Conservation (phyloP, 2,329 filamentous ascomycete genomes). For the Dothideomycetidae sp. region DNA sequence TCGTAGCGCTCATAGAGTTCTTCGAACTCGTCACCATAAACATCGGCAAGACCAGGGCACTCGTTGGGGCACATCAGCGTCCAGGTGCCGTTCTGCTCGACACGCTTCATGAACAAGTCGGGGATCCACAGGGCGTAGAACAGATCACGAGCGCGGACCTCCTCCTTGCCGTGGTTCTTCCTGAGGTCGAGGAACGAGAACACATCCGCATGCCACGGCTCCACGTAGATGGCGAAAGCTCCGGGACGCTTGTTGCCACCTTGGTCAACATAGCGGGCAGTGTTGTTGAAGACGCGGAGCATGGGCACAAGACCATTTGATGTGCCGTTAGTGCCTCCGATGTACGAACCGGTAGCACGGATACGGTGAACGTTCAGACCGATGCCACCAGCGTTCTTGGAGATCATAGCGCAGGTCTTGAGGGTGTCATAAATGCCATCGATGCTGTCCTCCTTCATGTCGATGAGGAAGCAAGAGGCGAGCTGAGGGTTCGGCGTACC, state of each 20-base stretch:
- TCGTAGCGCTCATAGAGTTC: slow-evolving; percentile 86
- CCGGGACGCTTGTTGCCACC: slow-evolving; percentile 98
- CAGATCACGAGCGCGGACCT: slow-evolving; percentile 88
- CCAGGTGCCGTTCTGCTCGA: slow-evolving; percentile 93
- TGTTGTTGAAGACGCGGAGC: slow-evolving; percentile 99
- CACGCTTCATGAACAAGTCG: slow-evolving; percentile 99
- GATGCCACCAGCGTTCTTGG: slow-evolving; percentile 97
- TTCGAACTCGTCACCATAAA: slow-evolving; percentile 96
- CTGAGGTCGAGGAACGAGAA: slow-evolving; percentile 95
- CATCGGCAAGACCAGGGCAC: slow-evolving; percentile 84
- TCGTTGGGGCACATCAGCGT: slow-evolving; percentile 98
- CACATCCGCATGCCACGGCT: slow-evolving; percentile 97
- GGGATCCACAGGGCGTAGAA: slow-evolving; percentile 98
- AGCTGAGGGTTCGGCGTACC: slow-evolving; percentile 89
- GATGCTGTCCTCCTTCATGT: slow-evolving; percentile 99
- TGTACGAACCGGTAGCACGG: slow-evolving; percentile 93
- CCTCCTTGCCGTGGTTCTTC: slow-evolving; percentile 99
- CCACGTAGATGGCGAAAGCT: slow-evolving; percentile 96
- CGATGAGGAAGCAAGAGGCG: slow-evolving; percentile 95
- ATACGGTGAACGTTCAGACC: slow-evolving; percentile 94
- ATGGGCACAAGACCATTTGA: slow-evolving; percentile 96
- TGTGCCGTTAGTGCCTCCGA: slow-evolving; percentile 92
- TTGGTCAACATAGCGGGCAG: slow-evolving; percentile 94
- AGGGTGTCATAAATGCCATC: slow-evolving; percentile 98
- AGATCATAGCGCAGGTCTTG: slow-evolving; percentile 99